Evolutionary conservation across 352 stramenopile genomes (phyloP), one percentile per base, ranked within the genome.

Genomic region (Globisporangium camurandrum): DNA sequence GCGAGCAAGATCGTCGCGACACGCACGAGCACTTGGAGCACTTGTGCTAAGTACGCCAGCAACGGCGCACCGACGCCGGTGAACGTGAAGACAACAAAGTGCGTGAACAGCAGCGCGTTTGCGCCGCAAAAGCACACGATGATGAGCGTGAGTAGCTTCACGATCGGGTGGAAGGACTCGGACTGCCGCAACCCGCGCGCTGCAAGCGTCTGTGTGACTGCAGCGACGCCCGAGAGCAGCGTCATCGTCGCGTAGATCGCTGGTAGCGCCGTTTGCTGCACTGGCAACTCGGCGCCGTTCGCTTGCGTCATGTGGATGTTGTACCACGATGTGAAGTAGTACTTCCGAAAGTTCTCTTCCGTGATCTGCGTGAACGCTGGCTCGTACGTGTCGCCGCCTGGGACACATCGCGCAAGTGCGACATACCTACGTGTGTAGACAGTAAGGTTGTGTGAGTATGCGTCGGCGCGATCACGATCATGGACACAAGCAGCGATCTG

Each of bases 251-350:
- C 64, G 37, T 88, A 89, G 23, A 88, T 72, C 11, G 61, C 37
- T 2, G 65, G 55, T 58, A 89, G 61, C 4, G 69, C 77, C 42
- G 86, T 61, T 28, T 88, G 64, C 47, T 88, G 72, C 17, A 88
- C 75, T 3, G 76, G 71, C 8, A 88, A 67, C 50, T 92, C 77
- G 22, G 64, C 75, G 4, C 71, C 75, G 30, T 86, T 63, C 11
- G 44, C 59, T 38, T 89, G 77, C 11, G 68, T 86, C 71, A 89
- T 83, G 73, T 91, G 80, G 41, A 91, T 65, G 9, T 71, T 67
- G 57, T 83, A 88, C 80, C 76, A 88, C 8, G 76, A 72, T 23
- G 75, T 73, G 48, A 92, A 92, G 59, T 86, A 88, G 48, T 84
- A 91, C 62, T 80, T 73, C 14, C 68, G 62, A 56, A 88, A 89